A percentile compares a stretch with the other conserved stretches of the same genome.
phyloP scores from a whole-genome alignment of 176 grass and related monocot species.

The Tuctoria greenei region DNA sequence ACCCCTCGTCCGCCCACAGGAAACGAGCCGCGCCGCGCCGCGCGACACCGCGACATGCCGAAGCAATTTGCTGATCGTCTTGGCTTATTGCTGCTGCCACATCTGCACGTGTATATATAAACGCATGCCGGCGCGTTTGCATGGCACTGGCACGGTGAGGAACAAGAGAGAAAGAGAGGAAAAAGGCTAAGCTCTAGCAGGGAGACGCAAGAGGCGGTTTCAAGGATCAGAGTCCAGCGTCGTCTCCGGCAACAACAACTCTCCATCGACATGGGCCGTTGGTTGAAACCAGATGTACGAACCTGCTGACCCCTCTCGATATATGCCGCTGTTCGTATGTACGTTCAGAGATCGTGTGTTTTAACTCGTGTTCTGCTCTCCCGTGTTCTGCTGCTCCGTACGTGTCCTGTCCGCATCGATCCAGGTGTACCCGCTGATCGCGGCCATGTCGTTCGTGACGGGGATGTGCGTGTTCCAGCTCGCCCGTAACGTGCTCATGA shows the following conservation, averaged over 20 bases:
- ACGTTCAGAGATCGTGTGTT: background rate
- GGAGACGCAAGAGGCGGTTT: background rate
- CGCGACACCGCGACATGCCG: background rate
- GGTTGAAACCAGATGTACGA: slow-evolving; percentile 42
- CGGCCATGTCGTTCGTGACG: slow-evolving; percentile 69
- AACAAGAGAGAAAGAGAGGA: background rate
- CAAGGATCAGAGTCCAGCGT: no score
- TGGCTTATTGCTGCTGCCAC: background rate
- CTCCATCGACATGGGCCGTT: slow-evolving; percentile 36
- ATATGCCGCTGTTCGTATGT: background rate
- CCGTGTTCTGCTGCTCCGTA: no score
- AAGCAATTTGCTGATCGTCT: background rate
- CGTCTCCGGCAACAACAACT: background rate
- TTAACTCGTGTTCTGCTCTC: background rate
- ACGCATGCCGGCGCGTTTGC: background rate
- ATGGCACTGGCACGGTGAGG: background rate
- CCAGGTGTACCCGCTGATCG: slow-evolving; percentile 87
- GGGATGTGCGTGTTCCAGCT: slow-evolving; percentile 81
- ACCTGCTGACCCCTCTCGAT: background rate
- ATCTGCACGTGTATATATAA: slow-evolving; percentile 6
- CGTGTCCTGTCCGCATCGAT: background rate
- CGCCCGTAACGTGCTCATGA: slow-evolving; percentile 59
- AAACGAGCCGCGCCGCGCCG: background rate
- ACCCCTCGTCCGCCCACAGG: slow-evolving; percentile 22
- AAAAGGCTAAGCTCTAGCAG: background rate